Percentiles rank a stretch among this genome's conserved stretches.
Evolutionary conservation across 2,329 filamentous ascomycete species (phyloP).

Genomic region (Elsinoe ampelina): DNA sequence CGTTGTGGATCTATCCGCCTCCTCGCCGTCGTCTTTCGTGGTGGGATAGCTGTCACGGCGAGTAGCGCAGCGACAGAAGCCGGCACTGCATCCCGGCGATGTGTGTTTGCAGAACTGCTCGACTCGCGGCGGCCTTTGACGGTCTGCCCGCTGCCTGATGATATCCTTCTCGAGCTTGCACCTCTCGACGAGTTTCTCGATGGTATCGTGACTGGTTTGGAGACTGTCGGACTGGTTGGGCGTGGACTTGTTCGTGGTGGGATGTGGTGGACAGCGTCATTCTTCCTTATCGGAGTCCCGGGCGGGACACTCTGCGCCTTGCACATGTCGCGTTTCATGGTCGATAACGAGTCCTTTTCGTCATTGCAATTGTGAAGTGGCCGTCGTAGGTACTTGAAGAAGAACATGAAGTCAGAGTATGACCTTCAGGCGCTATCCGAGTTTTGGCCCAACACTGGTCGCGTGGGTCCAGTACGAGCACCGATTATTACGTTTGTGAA

Average conservation of each 20-base stretch:
- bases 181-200: conserved; percentile 26
- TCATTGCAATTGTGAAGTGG: conserved; percentile 1
- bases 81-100: conserved; percentile 39
- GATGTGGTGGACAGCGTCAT: not conserved
- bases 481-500: conserved; percentile 9
- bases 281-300: conserved; percentile 18
- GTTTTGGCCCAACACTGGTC: not conserved
- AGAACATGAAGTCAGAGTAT: conserved; percentile 5
- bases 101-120: conserved; percentile 20
- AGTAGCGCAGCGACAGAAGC: conserved; percentile 50
- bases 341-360: conserved; percentile 4
- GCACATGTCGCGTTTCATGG: conserved; percentile 13
- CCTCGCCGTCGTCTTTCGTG: conserved; percentile 33
- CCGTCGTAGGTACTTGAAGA: conserved; percentile 6
- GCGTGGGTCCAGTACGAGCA: not conserved
- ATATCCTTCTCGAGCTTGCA: conserved; percentile 25
- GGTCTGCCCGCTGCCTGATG: conserved; percentile 22
- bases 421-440: not conserved
- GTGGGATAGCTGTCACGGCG: conserved; percentile 51
- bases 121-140: conserved; percentile 24
- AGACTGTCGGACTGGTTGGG: conserved; percentile 25
- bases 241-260: conserved; percentile 13
- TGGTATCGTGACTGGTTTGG: conserved; percentile 36
- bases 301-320: conserved; percentile 11
- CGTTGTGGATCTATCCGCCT: conserved; percentile 33